Conservation (phyloP, 2,329 filamentous ascomycete species). For the Colletotrichum sp. region DNA sequence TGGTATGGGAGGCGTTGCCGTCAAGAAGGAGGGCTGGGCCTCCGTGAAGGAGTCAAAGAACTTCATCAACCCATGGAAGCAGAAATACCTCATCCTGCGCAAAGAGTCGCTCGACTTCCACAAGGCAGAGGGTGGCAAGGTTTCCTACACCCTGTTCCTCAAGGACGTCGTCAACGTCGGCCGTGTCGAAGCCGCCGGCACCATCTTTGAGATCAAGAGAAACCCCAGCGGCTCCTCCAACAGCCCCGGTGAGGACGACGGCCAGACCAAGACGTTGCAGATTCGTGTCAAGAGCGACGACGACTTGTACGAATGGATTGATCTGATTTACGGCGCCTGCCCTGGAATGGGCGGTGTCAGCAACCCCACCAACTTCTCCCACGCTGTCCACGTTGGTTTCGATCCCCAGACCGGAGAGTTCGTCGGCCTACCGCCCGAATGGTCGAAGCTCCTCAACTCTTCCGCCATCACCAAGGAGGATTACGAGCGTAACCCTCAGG, state of each 20-base stretch:
- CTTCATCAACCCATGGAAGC: slow-evolving; percentile 86
- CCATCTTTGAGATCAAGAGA: slow-evolving; percentile 93
- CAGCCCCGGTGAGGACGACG: slow-evolving; percentile 80
- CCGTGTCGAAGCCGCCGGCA: slow-evolving; percentile 87
- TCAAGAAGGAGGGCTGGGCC: slow-evolving; percentile 84
- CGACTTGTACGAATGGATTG: slow-evolving; percentile 98
- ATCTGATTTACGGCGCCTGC: slow-evolving; percentile 95
- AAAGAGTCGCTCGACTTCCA: slow-evolving; percentile 95
- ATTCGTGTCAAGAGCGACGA: slow-evolving; percentile 96
- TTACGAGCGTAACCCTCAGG: slow-evolving; percentile 95
- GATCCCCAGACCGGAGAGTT: slow-evolving; percentile 96
- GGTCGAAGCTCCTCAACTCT: slow-evolving; percentile 94
- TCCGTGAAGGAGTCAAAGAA: slow-evolving; percentile 90
- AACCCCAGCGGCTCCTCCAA: slow-evolving; percentile 70
- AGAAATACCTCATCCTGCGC: slow-evolving; percentile 88
- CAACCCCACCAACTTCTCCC: slow-evolving; percentile 97
- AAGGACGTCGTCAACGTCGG: slow-evolving; percentile 90
- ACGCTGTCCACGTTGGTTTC: slow-evolving; percentile 96
- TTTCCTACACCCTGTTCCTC: slow-evolving; percentile 83
- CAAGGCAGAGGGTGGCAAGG: slow-evolving; percentile 88
- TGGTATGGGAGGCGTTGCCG: slow-evolving; percentile 70
- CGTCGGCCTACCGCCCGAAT: slow-evolving; percentile 91
- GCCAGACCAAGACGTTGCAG: slow-evolving; percentile 81
- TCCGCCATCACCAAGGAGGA: slow-evolving; percentile 98
- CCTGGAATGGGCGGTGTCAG: slow-evolving; percentile 98